These are phyloP conservation scores for Seiridium cupressi DNA, from an alignment of 2,329 filamentous ascomycete species.

Conservation along the genomic window DNA sequence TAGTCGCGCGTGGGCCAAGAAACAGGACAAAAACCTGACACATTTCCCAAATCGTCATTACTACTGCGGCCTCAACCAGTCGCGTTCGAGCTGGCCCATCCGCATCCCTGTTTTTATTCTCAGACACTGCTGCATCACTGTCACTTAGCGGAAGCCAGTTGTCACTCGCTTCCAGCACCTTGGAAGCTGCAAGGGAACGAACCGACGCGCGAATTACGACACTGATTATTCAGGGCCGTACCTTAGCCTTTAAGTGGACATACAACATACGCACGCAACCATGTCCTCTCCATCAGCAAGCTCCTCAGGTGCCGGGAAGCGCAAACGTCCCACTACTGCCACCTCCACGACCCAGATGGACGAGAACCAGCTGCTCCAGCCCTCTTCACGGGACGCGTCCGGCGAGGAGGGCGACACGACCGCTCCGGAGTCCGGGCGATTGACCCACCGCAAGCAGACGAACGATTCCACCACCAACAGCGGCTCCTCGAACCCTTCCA, in stretches of 20 bases:
- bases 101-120: background rate
- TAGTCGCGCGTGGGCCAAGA: background rate
- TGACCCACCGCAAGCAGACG: conserved; percentile 53
- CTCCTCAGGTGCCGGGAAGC: conserved; percentile 62
- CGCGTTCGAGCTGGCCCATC: background rate
- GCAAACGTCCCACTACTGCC: conserved; percentile 69
- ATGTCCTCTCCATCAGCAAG: conserved; percentile 60
- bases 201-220: conserved; percentile 6
- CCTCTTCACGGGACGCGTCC: conserved; percentile 79
- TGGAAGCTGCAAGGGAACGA: conserved; percentile 4
- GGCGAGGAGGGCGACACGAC: conserved; percentile 78
- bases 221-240: background rate
- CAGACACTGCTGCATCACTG: background rate
- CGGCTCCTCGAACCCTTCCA: conserved; percentile 56
- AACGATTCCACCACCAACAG: conserved; percentile 36
- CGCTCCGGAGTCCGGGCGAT: conserved; percentile 55
- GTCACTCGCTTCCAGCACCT: conserved; percentile 4
- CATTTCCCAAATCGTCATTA: conserved; percentile 7
- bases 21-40: background rate
- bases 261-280: conserved; percentile 17
- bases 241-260: background rate
- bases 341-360: conserved; percentile 43
- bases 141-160: background rate
- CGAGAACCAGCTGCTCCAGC: conserved; percentile 60
- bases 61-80: background rate